Conservation (phyloP, 805 yeast genomes). For the Ogataea methylovora region DNA sequence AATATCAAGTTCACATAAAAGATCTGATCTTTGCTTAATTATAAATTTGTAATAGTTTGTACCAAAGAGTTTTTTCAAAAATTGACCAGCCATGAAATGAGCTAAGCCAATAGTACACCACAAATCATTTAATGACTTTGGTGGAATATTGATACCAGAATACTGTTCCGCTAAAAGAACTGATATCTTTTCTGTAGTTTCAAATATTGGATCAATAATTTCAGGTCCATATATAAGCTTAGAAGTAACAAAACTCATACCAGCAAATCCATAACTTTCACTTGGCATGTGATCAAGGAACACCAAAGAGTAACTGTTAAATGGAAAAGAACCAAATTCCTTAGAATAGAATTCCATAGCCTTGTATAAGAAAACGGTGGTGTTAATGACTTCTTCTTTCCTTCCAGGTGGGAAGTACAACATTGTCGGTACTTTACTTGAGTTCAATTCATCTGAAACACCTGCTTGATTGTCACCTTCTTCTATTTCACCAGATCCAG, state of each 20-base stretch:
- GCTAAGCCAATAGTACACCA: slow-evolving; percentile 91
- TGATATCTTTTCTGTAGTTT: slow-evolving; percentile 59
- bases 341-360: slow-evolving; percentile 79
- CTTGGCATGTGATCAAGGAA: slow-evolving; percentile 56
- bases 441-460: slow-evolving; percentile 17
- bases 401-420: slow-evolving; percentile 60
- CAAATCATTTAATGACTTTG: slow-evolving; percentile 66
- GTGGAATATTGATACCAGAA: slow-evolving; percentile 88
- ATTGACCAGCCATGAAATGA: slow-evolving; percentile 71
- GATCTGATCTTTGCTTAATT: slow-evolving; percentile 56
- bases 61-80: slow-evolving; percentile 69
- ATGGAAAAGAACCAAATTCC: slow-evolving; percentile 92
- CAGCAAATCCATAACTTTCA: slow-evolving; percentile 60
- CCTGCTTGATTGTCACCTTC: slow-evolving; percentile 24
- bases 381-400: slow-evolving; percentile 50
- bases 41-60: slow-evolving; percentile 70
- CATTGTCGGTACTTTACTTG: slow-evolving; percentile 42
- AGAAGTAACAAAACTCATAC: slow-evolving; percentile 56
- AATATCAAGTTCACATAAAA: slow-evolving; percentile 65
- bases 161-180: slow-evolving; percentile 80
- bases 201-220: slow-evolving; percentile 70
- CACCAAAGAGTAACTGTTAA: slow-evolving; percentile 68
- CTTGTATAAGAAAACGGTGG: slow-evolving; percentile 67
- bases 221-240: slow-evolving; percentile 63
- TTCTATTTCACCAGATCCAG: background rate